Conservation (phyloP, 345 rosid species). For the Ricinus communis region DNA sequence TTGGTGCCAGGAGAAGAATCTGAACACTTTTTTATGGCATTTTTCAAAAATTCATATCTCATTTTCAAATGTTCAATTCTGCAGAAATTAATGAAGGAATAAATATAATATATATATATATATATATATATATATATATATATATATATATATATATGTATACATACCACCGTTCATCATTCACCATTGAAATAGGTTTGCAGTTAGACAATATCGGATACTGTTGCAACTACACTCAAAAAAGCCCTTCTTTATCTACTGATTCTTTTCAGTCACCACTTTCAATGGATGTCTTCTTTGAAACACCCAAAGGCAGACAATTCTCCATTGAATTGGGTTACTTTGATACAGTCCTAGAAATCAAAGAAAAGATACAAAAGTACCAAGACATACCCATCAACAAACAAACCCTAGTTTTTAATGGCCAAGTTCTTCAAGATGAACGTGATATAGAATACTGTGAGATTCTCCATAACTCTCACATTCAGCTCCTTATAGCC, state of each 20-base stretch:
- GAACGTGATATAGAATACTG: constrained; percentile 55
- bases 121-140: too few species aligned
- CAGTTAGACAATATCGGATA: constrained; percentile 14
- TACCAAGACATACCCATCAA: constrained; percentile 56
- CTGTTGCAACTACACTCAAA: constrained; percentile 7
- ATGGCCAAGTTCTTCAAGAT: constrained; percentile 63
- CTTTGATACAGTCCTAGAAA: constrained; percentile 69
- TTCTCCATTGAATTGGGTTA: constrained; percentile 79
- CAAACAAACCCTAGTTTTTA: constrained; percentile 62
- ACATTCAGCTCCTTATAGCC: constrained; percentile 49
- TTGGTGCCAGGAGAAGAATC: background rate
- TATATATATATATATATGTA: too few species aligned
- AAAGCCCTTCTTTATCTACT: background rate
- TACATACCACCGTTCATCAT: too few species aligned
- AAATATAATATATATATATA: too few species aligned
- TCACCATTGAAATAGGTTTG: background rate
- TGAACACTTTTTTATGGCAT: background rate
- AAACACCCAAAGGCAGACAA: constrained; percentile 44
- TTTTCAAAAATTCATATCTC: background rate
- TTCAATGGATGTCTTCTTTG: constrained; percentile 67
- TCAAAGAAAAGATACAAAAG: constrained; percentile 71
- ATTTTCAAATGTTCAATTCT: background rate
- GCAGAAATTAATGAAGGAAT: background rate
- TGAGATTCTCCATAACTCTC: constrained; percentile 59
- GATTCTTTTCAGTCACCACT: background rate